Evolutionary conservation across 805 yeast genomes (phyloP).

Genomic region (Grigorovia transvaalensis): DNA sequence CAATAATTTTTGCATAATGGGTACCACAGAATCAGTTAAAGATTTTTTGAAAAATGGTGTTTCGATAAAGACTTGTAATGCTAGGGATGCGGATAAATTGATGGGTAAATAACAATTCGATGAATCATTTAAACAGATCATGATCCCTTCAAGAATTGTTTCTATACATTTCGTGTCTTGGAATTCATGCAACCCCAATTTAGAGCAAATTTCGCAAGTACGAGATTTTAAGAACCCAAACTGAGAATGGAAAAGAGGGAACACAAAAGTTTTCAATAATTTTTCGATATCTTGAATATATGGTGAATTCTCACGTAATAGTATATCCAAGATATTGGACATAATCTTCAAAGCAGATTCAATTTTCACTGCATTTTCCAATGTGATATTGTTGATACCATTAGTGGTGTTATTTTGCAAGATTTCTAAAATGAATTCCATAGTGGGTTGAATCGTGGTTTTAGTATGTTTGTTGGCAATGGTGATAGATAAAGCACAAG

Average conservation of each 20-base stretch:
- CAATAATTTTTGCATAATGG: slow-evolving; percentile 71
- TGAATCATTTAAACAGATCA: slow-evolving; percentile 29
- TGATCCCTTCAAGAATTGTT: slow-evolving; percentile 37
- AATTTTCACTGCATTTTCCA: slow-evolving; percentile 49
- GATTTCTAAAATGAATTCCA: slow-evolving; percentile 47
- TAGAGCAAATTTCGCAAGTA: slow-evolving; percentile 54
- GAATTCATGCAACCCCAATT: slow-evolving; percentile 54
- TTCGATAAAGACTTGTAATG: slow-evolving; percentile 67
- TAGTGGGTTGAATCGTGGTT: slow-evolving; percentile 47
- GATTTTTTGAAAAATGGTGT: slow-evolving; percentile 59
- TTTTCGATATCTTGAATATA: slow-evolving; percentile 54
- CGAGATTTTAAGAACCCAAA: slow-evolving; percentile 66
- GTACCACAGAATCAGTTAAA: slow-evolving; percentile 57
- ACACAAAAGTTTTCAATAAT: slow-evolving; percentile 50
- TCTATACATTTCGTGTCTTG: slow-evolving; percentile 30
- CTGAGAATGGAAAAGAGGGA: slow-evolving; percentile 59
- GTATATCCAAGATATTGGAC: slow-evolving; percentile 57
- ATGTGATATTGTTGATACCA: slow-evolving; percentile 21
- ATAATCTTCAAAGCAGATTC: slow-evolving; percentile 76
- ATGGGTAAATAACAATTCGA: slow-evolving; percentile 54
- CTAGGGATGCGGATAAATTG: slow-evolving; percentile 73
- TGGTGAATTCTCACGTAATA: slow-evolving; percentile 46
- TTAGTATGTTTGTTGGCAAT: slow-evolving; percentile 60
- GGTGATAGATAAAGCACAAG: slow-evolving; percentile 60
- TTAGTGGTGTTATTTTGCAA: slow-evolving; percentile 25